Conservation (phyloP, 2,329 filamentous ascomycete genomes). For the Diaporthe aspalathi region DNA sequence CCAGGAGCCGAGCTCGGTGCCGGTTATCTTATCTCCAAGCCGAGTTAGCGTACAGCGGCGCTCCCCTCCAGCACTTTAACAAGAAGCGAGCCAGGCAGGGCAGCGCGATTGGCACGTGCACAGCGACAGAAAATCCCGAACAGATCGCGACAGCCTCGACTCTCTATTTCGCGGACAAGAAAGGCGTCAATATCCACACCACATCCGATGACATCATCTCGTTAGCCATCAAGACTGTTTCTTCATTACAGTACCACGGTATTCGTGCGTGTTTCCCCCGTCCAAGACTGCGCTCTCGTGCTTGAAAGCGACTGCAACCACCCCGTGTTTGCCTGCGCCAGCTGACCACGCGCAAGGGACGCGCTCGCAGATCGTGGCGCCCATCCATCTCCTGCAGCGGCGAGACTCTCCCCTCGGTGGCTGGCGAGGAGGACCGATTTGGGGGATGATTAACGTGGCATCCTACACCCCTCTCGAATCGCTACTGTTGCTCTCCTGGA, state of each 20-base stretch:
- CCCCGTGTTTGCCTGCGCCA: neutral
- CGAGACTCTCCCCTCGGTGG: conserved; percentile 49
- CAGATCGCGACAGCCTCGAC: conserved; percentile 33
- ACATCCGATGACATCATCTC: conserved; percentile 36
- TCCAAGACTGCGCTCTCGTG: conserved; percentile 22
- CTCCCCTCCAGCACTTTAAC: conserved; percentile 6
- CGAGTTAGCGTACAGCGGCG: neutral
- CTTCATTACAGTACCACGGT: conserved; percentile 4
- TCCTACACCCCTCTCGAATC: conserved; percentile 51
- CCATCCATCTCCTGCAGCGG: conserved; percentile 49
- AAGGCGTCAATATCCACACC: conserved; percentile 38
- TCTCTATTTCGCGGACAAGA: conserved; percentile 30
- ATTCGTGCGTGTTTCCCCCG: conserved; percentile 33
- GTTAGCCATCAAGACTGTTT: conserved; percentile 37
- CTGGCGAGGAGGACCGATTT: conserved; percentile 48
- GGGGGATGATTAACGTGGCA: conserved; percentile 51
- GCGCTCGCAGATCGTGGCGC: conserved; percentile 48
- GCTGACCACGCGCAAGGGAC: conserved; percentile 31
- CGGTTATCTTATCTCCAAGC: conserved; percentile 14
- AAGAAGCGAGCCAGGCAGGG: neutral
- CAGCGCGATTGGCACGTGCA: conserved; percentile 35
- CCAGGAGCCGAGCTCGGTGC: conserved; percentile 1
- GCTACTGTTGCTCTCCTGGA: conserved; percentile 49
- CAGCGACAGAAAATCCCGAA: conserved; percentile 33
- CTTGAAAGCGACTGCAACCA: conserved; percentile 16